phyloP scores from a whole-genome alignment of 257 asterid genomes.

The Nyctanthes arbortristis region DNA sequence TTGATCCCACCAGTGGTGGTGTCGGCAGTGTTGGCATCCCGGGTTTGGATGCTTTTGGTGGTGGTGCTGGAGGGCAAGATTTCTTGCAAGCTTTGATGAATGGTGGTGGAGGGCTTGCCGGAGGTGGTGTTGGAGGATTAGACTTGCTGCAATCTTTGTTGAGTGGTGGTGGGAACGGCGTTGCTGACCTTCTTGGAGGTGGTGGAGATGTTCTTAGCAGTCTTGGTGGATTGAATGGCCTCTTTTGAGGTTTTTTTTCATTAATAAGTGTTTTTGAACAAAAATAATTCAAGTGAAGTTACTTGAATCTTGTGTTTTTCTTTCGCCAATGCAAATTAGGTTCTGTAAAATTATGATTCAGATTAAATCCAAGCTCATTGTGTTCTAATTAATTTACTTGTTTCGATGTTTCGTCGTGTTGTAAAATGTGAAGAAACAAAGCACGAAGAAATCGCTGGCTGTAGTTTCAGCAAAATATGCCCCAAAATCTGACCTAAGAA shows the following conservation, averaged over 20 bases:
- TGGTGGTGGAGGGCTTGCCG: slow-evolving; percentile 29
- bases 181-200: slow-evolving; percentile 30
- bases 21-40: slow-evolving; percentile 19
- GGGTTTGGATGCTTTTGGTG: slow-evolving; percentile 13
- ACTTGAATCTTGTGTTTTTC: background rate
- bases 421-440: no score
- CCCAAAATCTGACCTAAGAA: no score
- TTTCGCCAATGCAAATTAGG: background rate
- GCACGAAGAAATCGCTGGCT: no score
- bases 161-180: slow-evolving; percentile 35
- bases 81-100: slow-evolving; percentile 12
- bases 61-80: background rate
- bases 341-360: background rate
- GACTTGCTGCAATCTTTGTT: slow-evolving; percentile 34
- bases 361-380: background rate
- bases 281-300: background rate
- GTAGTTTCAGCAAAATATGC: no score
- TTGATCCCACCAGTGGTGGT: slow-evolving; percentile 16
- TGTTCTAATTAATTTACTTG: no score
- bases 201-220: slow-evolving; percentile 32
- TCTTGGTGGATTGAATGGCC: slow-evolving; percentile 40
- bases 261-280: no score
- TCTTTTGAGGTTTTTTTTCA: slow-evolving; percentile 29
- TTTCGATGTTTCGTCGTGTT: no score
- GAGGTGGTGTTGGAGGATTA: slow-evolving; percentile 39